phyloP scores from a whole-genome alignment of 2,329 filamentous ascomycete genomes.

The Chaetomium strumarium region DNA sequence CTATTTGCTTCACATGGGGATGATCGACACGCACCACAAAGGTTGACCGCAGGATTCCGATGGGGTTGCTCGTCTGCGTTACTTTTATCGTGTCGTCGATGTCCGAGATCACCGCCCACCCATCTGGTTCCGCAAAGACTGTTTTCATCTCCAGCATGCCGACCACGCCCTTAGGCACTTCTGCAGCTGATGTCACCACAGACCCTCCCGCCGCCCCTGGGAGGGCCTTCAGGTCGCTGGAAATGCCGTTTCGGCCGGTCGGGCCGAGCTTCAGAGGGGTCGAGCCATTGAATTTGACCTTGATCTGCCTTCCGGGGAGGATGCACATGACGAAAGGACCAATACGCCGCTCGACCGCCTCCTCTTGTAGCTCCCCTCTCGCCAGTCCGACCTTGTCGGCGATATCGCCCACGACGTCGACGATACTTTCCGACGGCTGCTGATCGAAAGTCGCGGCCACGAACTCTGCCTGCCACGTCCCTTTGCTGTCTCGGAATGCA shows the following conservation, averaged over 20 bases:
- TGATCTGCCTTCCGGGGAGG: slow-evolving; percentile 61
- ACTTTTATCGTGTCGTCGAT: slow-evolving; percentile 95
- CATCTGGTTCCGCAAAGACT: slow-evolving; percentile 66
- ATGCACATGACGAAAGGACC: slow-evolving; percentile 74
- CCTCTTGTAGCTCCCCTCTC: slow-evolving; percentile 21
- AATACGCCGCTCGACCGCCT: slow-evolving; percentile 59
- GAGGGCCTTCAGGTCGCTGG: slow-evolving; percentile 54
- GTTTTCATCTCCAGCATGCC: slow-evolving; percentile 62
- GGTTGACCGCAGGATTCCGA: slow-evolving; percentile 76
- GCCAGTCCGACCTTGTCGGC: slow-evolving; percentile 22
- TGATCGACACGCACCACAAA: slow-evolving; percentile 48
- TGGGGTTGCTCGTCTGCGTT: slow-evolving; percentile 72
- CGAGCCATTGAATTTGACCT: slow-evolving; percentile 50
- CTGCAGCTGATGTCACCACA: slow-evolving; percentile 42
- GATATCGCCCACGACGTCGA: slow-evolving; percentile 39
- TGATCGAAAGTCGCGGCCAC: slow-evolving; percentile 76
- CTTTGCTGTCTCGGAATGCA: slow-evolving; percentile 54
- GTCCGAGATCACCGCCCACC: slow-evolving; percentile 84
- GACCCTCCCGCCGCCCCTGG: slow-evolving; percentile 42
- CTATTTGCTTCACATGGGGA: not conserved
- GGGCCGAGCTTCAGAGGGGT: slow-evolving; percentile 56
- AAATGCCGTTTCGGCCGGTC: slow-evolving; percentile 66
- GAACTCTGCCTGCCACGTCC: slow-evolving; percentile 73
- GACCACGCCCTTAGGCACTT: slow-evolving; percentile 45
- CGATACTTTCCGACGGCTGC: slow-evolving; percentile 59